phyloP scores from a whole-genome alignment of 73 alveolate genomes.

The Breviolum minutum region DNA sequence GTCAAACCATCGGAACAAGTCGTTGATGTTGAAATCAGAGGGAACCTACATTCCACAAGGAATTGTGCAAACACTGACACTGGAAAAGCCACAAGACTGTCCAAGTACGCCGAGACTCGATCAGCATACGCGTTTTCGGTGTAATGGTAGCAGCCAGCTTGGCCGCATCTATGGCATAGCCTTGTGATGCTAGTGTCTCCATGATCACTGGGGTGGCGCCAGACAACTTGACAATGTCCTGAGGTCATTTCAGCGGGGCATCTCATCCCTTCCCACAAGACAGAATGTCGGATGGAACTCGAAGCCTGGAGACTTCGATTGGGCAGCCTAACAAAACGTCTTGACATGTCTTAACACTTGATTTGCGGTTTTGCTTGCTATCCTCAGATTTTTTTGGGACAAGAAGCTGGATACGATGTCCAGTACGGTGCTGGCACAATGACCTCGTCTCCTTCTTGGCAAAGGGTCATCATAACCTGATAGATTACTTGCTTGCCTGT shows the following conservation, averaged over 20 bases:
- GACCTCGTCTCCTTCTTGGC: constrained; percentile 94
- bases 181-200: constrained; percentile 60
- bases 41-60: no score
- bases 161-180: constrained; percentile 77
- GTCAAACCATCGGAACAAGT: not conserved
- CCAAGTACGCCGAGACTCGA: constrained; percentile 8
- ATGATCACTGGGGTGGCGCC: constrained; percentile 88
- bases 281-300: not conserved
- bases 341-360: no score
- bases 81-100: not conserved
- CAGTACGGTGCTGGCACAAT: constrained; percentile 92
- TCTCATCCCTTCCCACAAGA: no score
- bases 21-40: not conserved
- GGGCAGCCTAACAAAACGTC: no score
- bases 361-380: not conserved
- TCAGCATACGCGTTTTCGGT: constrained; percentile 70
- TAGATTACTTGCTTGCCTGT: constrained; percentile 88
- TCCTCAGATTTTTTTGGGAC: not conserved
- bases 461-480: constrained; percentile 88
- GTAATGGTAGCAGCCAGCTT: constrained; percentile 56
- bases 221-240: constrained; percentile 91
- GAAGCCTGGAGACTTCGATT: not conserved
- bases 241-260: not conserved
- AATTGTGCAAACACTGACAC: not conserved
- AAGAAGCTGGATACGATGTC: constrained; percentile 87